Evolutionary conservation across 2,329 filamentous ascomycete genomes (phyloP).

Genomic region (Dryadomyces quercus-mongolicae): DNA sequence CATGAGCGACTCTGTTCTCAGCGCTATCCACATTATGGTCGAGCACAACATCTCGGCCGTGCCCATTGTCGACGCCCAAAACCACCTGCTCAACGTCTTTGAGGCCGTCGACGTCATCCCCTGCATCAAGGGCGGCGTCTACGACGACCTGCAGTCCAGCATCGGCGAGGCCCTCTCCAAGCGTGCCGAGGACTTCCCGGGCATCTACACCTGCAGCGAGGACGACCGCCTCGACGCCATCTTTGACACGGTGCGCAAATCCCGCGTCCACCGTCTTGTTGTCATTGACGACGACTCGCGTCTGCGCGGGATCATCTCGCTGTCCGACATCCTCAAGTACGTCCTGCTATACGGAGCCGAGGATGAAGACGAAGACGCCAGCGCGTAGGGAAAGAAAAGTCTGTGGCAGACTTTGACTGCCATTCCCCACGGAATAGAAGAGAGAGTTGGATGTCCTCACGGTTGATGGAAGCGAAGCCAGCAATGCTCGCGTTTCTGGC

Average conservation of each 20-base stretch:
- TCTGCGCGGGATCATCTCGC: conserved; percentile 77
- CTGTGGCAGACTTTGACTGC: background rate
- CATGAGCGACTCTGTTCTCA: conserved; percentile 86
- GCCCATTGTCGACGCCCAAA: conserved; percentile 73
- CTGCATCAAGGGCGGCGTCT: conserved; percentile 83
- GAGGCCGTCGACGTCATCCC: conserved; percentile 96
- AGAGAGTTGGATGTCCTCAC: no score
- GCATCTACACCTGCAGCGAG: conserved; percentile 90
- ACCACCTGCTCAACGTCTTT: conserved; percentile 82
- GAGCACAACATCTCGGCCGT: conserved; percentile 89
- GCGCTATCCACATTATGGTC: conserved; percentile 89
- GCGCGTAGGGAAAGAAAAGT: no score
- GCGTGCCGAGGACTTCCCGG: conserved; percentile 80
- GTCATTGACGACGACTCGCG: conserved; percentile 84
- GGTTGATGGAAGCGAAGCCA: no score
- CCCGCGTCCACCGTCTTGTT: conserved; percentile 82
- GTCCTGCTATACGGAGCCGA: conserved; percentile 72
- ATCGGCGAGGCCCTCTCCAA: conserved; percentile 85
- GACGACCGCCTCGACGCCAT: conserved; percentile 90
- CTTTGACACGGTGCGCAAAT: conserved; percentile 93
- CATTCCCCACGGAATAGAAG: no score
- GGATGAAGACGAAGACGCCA: conserved; percentile 17
- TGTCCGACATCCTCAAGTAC: conserved; percentile 95
- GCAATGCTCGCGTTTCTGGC: no score
- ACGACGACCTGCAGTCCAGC: conserved; percentile 76